Conservation (phyloP, 768 basidiomycete species). For the Lactarius trivialis region DNA sequence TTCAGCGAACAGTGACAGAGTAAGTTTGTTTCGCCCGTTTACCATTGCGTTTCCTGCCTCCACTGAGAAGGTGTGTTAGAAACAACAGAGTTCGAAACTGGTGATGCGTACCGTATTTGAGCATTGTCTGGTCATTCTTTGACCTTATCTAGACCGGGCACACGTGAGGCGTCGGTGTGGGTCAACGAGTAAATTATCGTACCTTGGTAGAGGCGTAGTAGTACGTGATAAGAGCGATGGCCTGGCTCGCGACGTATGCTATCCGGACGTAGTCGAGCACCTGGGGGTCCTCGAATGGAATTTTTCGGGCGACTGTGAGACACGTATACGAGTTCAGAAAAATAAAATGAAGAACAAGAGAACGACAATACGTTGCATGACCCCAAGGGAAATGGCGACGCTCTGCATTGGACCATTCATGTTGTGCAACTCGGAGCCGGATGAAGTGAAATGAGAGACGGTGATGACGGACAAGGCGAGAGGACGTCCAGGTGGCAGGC, state of each 20-base stretch:
- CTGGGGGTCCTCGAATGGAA: conserved; percentile 85
- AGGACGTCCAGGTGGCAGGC: neutral
- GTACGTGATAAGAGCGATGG: conserved; percentile 65
- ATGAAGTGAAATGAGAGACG: neutral
- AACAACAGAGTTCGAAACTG: neutral
- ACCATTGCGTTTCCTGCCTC: conserved; percentile 76
- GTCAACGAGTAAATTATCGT: conserved; percentile 21
- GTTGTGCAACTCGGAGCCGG: neutral
- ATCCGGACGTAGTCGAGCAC: conserved; percentile 77
- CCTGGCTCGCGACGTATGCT: conserved; percentile 73
- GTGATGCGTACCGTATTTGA: conserved; percentile 78
- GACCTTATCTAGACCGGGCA: conserved; percentile 61
- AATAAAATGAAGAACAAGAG: neutral
- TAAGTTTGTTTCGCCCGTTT: neutral
- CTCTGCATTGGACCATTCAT: conserved; percentile 36
- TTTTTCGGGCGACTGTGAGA: conserved; percentile 72
- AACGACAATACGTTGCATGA: conserved; percentile 66
- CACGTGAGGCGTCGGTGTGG: neutral
- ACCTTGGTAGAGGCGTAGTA: conserved; percentile 76
- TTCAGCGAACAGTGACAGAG: neutral
- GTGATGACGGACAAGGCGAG: neutral
- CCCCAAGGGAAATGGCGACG: conserved; percentile 83
- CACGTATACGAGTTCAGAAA: conserved; percentile 16
- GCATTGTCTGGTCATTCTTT: conserved; percentile 92
- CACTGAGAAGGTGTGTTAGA: conserved; percentile 41